Base-by-base conservation (phyloP, 2,329 filamentous ascomycete genomes). In the Diaporthe aspalathi region DNA sequence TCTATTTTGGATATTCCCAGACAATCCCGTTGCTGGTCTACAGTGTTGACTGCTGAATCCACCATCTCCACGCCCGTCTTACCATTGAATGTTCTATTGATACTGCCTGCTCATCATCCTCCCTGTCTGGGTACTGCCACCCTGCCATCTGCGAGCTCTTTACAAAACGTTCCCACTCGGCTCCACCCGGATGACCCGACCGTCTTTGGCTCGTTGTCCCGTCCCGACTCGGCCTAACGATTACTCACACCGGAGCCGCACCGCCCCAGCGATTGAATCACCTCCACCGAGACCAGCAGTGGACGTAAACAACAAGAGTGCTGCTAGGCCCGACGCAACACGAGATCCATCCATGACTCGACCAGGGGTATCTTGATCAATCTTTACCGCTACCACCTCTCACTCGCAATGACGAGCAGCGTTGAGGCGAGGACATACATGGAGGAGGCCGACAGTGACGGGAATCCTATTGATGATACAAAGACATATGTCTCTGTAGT, bases 371-470 rank as follows among this genome's bases (percentile, higher is more conserved):
- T 29, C 24, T 47, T 65, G 43, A 70, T 6, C 57, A n/a, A 17
- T 20, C n/a, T 24, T 5, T 17, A 50, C 43, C 29, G 60, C 29
- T 35, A 38, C 49, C 8, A 53, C 20, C 53, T 47, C 52, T 74
- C 78, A 80, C 77, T 45, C 20, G 50, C 45, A 77, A 88, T 88
- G 86, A 80, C 84, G 70, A 77, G 77, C 75, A 74, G 74, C 76
- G 78, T 79, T 80, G 43, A 52, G 72, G 74, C 70, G 75, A 80
- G 84, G 68, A 83, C 83, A 70, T 84, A 84, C 77, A 81, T 87
- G 71, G 84, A 89, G 77, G 87, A 88, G 70, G 85, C 81, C 57
- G 85, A 88, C 76, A 86, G 88, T 65, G 80, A 81, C 16, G 85
- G 82, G 50, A 84, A 84, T 68, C 78, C 81, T 45, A 77, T 82